Percentiles rank a stretch among this genome's conserved stretches.
Evolutionary conservation across 2,329 filamentous ascomycete species (phyloP).

Genomic region (Apiospora saccharicola): DNA sequence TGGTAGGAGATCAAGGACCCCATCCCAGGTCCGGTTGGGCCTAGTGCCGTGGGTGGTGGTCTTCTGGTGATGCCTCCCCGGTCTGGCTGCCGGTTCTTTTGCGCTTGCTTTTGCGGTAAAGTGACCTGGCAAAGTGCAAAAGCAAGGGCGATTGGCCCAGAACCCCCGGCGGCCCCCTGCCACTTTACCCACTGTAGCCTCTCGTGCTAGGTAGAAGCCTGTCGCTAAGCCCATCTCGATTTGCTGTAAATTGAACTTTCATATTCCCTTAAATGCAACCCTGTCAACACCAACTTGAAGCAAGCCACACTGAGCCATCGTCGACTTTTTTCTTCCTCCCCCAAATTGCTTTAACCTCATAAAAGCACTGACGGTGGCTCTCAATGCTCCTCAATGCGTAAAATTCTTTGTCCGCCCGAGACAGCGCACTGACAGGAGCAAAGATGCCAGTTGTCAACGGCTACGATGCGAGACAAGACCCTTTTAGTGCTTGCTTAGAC

Average conservation of each 20-base stretch:
- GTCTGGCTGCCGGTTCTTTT: background rate
- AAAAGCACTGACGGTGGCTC: conserved; percentile 7
- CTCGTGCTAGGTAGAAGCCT: background rate
- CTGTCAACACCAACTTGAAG: background rate
- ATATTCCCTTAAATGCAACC: conserved; percentile 14
- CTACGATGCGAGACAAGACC: conserved; percentile 5
- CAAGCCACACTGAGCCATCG: conserved; percentile 6
- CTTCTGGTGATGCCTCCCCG: background rate
- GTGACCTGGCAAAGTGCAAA: conserved; percentile 3
- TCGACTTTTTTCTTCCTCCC: background rate
- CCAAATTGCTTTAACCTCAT: conserved; percentile 18
- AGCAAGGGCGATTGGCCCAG: conserved; percentile 9
- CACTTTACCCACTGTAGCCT: background rate
- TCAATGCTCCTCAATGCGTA: conserved; percentile 2
- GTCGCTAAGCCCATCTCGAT: conserved; percentile 15
- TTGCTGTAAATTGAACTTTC: conserved; percentile 20
- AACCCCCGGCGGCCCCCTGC: background rate
- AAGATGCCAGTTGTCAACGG: conserved; percentile 13
- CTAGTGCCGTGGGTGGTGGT: background rate
- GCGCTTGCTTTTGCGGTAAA: conserved; percentile 3
- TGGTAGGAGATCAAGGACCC: background rate
- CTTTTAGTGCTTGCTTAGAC: background rate
- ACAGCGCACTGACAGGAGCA: conserved; percentile 1
- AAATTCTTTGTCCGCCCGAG: background rate
- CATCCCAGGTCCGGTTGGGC: background rate